A percentile compares a stretch with the other conserved stretches of the same genome.
Conservation (phyloP, 768 basidiomycete genomes). For the Tricholoma matsutake region DNA sequence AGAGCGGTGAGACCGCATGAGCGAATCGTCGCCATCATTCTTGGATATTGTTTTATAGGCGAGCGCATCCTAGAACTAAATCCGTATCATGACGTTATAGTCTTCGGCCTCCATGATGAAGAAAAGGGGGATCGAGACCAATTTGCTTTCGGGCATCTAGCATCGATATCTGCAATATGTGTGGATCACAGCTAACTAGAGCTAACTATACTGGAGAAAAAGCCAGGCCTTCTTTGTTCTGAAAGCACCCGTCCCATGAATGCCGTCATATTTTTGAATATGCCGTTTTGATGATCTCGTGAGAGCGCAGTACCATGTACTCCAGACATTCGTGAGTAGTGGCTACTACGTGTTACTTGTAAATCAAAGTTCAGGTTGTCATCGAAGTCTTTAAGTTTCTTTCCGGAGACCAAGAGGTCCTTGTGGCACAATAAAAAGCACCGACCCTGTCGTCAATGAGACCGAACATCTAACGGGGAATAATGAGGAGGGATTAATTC, state of each 20-base stretch:
- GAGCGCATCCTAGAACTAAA: background rate
- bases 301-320: conserved; percentile 13
- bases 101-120: too few species aligned
- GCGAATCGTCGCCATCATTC: background rate
- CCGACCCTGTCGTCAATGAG: conserved; percentile 16
- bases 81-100: background rate
- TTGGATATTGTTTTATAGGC: background rate
- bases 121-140: background rate
- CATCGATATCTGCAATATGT: too few species aligned
- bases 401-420: conserved; percentile 12
- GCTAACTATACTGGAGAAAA: background rate
- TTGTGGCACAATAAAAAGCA: conserved; percentile 21
- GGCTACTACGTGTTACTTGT: conserved; percentile 20
- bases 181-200: background rate
- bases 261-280: background rate
- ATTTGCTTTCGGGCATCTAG: background rate
- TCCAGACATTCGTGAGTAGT: conserved; percentile 9
- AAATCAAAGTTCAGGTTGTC: conserved; percentile 28
- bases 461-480: background rate
- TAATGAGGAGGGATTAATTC: background rate
- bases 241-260: conserved; percentile 1
- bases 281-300: conserved; percentile 12
- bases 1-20: background rate
- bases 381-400: conserved; percentile 14
- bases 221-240: background rate